Conservation (phyloP, 2,329 filamentous ascomycete genomes). For the Escovopsis sp. region DNA sequence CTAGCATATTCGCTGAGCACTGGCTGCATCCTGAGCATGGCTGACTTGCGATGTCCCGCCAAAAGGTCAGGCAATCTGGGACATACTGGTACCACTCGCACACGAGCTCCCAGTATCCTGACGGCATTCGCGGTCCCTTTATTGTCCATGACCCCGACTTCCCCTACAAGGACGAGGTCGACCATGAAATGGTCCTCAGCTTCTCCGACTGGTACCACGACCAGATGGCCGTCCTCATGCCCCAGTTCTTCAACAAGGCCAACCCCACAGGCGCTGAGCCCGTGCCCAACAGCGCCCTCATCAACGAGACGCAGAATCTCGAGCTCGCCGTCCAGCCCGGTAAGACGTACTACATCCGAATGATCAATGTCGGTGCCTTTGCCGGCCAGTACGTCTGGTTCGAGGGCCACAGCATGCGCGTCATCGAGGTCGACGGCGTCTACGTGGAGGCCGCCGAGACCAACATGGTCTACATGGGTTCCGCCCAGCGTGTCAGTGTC, state of each 20-base stretch:
- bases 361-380: slow-evolving; percentile 62
- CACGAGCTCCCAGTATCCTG: slow-evolving; percentile 50
- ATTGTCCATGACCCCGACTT: slow-evolving; percentile 46
- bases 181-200: slow-evolving; percentile 48
- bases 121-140: slow-evolving; percentile 49
- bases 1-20: neutral
- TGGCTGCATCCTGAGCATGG: too few species aligned
- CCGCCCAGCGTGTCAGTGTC: slow-evolving; percentile 52
- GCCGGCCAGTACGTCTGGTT: slow-evolving; percentile 52
- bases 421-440: slow-evolving; percentile 60
- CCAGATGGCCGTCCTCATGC: slow-evolving; percentile 31
- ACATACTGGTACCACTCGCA: slow-evolving; percentile 74
- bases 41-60: too few species aligned
- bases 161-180: slow-evolving; percentile 41
- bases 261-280: slow-evolving; percentile 47
- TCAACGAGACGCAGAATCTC: slow-evolving; percentile 54
- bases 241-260: slow-evolving; percentile 33
- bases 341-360: slow-evolving; percentile 57
- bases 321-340: slow-evolving; percentile 44
- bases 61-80: slow-evolving; percentile 47
- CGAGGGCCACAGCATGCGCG: slow-evolving; percentile 49
- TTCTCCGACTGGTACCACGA: slow-evolving; percentile 60
- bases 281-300: slow-evolving; percentile 50
- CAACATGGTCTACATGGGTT: slow-evolving; percentile 47
- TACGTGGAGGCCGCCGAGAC: slow-evolving; percentile 47